Conservation (phyloP, 257 asterid genomes). For the Catharanthus roseus region DNA sequence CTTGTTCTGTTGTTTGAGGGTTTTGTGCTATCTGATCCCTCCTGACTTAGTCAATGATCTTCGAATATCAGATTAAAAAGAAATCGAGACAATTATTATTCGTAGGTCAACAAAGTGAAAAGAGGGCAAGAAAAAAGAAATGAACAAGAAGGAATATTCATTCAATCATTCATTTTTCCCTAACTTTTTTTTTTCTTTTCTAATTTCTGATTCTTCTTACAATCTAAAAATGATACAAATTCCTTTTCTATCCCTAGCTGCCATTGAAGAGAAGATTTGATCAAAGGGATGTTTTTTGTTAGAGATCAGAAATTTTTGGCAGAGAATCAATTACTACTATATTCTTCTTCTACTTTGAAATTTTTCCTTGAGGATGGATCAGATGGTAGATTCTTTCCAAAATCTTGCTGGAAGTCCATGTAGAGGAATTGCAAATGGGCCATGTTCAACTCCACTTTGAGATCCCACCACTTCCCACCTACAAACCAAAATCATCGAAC, state of each 20-base stretch:
- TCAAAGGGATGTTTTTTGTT: not conserved
- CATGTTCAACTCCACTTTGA: slow-evolving; percentile 54
- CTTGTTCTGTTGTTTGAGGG: no score
- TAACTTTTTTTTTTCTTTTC: not conserved
- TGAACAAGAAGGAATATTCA: no score
- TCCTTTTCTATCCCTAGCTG: slow-evolving; percentile 13
- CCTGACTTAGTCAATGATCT: no score
- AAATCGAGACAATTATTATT: slow-evolving; percentile 5
- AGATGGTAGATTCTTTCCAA: slow-evolving; percentile 36
- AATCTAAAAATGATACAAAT: slow-evolving; percentile 16
- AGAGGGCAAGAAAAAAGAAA: not conserved
- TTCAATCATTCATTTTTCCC: slow-evolving; percentile 10
- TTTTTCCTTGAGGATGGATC: not conserved
- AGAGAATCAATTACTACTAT: not conserved
- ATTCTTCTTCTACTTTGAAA: not conserved
- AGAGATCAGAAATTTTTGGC: not conserved
- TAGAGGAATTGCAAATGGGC: slow-evolving; percentile 77
- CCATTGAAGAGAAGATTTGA: not conserved
- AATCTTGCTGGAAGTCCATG: slow-evolving; percentile 75
- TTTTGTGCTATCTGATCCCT: no score
- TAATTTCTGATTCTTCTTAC: slow-evolving; percentile 21
- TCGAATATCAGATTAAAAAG: no score
- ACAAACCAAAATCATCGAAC: slow-evolving; percentile 28
- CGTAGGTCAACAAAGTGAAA: slow-evolving; percentile 12
- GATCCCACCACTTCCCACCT: slow-evolving; percentile 74